Evolutionary conservation across 208 protist genomes (phyloP).

Genomic region (Wallacemonas rigidus): DNA sequence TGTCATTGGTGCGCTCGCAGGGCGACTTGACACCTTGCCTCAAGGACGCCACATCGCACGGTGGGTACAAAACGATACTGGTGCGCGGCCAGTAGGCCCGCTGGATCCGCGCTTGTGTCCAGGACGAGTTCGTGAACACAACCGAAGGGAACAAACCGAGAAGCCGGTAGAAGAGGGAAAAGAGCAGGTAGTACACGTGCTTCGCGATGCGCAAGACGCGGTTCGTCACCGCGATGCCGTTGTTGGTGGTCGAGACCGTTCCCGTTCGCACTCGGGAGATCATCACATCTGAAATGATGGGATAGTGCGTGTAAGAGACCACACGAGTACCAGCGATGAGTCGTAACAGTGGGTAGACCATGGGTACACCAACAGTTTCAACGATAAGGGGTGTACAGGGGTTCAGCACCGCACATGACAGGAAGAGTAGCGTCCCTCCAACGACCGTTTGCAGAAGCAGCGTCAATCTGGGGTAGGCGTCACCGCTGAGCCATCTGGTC

Average conservation of each 20-base stretch:
- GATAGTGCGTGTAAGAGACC: constrained; percentile 98
- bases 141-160: constrained; percentile 76
- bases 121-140: constrained; percentile 96
- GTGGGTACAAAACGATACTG: constrained; percentile 88
- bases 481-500: constrained; percentile 68
- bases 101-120: constrained; percentile 95
- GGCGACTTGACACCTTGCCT: constrained; percentile 41
- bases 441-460: constrained; percentile 92
- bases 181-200: constrained; percentile 87
- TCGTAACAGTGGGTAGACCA: constrained; percentile 93
- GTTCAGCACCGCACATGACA: constrained; percentile 85
- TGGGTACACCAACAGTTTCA: constrained; percentile 97
- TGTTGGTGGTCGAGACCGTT: constrained; percentile 79
- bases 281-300: constrained; percentile 94
- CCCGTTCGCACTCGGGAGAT: constrained; percentile 50
- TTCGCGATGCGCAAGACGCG: constrained; percentile 62
- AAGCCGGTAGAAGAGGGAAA: constrained; percentile 88
- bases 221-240: constrained; percentile 39
- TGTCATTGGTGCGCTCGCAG: constrained; percentile 44
- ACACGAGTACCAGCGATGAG: constrained; percentile 81
- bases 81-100: constrained; percentile 72
- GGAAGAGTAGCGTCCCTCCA: constrained; percentile 85
- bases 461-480: constrained; percentile 85
- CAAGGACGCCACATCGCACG: constrained; percentile 71
- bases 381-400: constrained; percentile 55